phyloP scores from a whole-genome alignment of 345 rosid species.

The Brassica rapa region DNA sequence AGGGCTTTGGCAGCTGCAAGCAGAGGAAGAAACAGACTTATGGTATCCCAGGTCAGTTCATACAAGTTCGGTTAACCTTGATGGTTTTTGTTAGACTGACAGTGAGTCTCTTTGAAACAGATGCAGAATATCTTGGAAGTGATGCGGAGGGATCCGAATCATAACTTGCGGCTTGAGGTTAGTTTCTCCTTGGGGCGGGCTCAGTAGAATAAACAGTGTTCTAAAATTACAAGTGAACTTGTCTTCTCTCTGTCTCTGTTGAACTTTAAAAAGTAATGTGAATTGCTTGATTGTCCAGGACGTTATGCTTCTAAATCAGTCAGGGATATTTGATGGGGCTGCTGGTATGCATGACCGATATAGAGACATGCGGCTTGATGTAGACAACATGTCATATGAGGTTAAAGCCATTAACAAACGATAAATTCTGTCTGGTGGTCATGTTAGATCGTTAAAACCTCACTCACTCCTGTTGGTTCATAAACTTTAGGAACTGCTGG shows the following conservation, averaged over 20 bases:
- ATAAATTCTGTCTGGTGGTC: neutral
- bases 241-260: constrained; percentile 8
- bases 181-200: neutral
- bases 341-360: constrained; percentile 78
- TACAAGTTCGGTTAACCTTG: neutral
- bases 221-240: neutral
- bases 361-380: constrained; percentile 97
- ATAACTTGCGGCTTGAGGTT: constrained; percentile 77
- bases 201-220: neutral
- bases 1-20: constrained; percentile 60
- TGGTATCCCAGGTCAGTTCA: constrained; percentile 73
- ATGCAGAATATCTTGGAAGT: constrained; percentile 81
- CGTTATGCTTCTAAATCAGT: constrained; percentile 79
- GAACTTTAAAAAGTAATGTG: neutral
- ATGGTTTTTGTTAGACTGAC: constrained; percentile 24
- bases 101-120: constrained; percentile 45
- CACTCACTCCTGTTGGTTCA: neutral
- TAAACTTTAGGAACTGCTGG: constrained; percentile 67
- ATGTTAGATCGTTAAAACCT: neutral
- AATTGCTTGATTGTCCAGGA: constrained; percentile 51
- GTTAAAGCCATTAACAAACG: constrained; percentile 41
- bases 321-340: constrained; percentile 60
- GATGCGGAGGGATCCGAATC: constrained; percentile 66
- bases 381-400: constrained; percentile 99
- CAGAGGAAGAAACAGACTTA: constrained; percentile 80